Percentiles rank a stretch among this genome's conserved stretches.
phyloP scores from a whole-genome alignment of 2,329 filamentous ascomycete genomes.

The Arthrobotrys sphaeroides region DNA sequence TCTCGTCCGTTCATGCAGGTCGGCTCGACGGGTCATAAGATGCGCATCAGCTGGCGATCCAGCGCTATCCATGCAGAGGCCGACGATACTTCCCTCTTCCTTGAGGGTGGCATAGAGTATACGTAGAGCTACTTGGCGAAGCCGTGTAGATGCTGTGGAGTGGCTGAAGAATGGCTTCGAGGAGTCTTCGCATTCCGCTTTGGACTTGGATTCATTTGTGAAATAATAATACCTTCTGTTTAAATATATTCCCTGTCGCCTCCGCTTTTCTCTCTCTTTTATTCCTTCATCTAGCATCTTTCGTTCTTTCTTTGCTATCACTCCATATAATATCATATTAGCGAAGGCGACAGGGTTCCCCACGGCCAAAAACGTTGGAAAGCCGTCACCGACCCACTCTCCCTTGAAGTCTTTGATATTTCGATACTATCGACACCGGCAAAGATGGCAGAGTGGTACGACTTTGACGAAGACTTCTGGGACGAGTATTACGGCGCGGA shows the following conservation, averaged over 20 bases:
- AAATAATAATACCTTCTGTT: too few relatives aligned
- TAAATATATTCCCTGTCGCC: constrained; percentile 2
- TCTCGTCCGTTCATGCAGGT: not conserved
- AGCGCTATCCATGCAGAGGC: not conserved
- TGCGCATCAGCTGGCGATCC: constrained; percentile 29
- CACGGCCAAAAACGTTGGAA: not conserved
- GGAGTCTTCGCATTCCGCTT: not conserved
- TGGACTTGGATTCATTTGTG: not conserved
- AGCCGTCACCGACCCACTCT: not conserved
- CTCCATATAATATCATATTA: not conserved
- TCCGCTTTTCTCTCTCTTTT: not conserved
- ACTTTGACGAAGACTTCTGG: constrained; percentile 50
- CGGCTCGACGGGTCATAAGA: constrained; percentile 29
- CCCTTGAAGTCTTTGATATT: not conserved
- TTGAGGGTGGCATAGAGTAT: too few relatives aligned
- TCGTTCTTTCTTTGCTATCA: not conserved
- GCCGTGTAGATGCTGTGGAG: not conserved
- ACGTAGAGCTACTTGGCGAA: too few relatives aligned
- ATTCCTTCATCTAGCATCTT: not conserved
- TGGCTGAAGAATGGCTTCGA: not conserved
- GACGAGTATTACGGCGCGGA: constrained; percentile 44
- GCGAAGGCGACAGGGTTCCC: not conserved
- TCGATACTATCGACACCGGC: not conserved
- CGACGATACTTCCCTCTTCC: not conserved
- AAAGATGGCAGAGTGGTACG: constrained; percentile 48